These are phyloP conservation scores for Setaria italica DNA, from an alignment of 202 grass and related monocot species.

Conservation along the genomic window DNA sequence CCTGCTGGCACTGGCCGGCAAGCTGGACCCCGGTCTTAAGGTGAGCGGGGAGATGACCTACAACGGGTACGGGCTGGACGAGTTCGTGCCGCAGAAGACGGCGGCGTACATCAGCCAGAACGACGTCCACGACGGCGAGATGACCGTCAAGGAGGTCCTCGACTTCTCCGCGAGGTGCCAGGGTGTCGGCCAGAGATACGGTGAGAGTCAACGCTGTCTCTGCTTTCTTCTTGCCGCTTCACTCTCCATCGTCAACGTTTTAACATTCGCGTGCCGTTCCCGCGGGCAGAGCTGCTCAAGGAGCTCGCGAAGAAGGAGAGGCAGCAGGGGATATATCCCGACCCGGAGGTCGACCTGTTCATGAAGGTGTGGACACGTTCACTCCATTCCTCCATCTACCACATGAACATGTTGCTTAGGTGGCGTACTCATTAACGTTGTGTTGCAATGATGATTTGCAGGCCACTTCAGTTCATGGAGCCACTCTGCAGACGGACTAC, in stretches of 20 bases:
- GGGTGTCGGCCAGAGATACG: constrained; percentile 70
- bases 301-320: constrained; percentile 76
- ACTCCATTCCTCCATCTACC: not conserved
- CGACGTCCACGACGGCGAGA: constrained; percentile 71
- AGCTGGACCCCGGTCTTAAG: constrained; percentile 60
- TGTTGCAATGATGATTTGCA: not conserved
- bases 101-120: constrained; percentile 83
- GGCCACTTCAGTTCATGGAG: constrained; percentile 72
- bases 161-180: constrained; percentile 79
- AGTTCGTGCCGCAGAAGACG: constrained; percentile 83
- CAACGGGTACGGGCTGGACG: constrained; percentile 63
- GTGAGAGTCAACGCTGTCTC: constrained; percentile 18
- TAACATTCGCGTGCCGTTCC: too few relatives aligned
- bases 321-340: constrained; percentile 61
- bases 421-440: not conserved
- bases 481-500: constrained; percentile 69
- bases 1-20: constrained; percentile 64
- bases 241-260: too few relatives aligned
- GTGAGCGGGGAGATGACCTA: constrained; percentile 61
- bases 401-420: too few relatives aligned
- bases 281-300: constrained; percentile 56
- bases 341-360: constrained; percentile 80
- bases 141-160: constrained; percentile 86
- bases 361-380: constrained; percentile 60
- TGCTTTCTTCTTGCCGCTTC: not conserved